phyloP scores from a whole-genome alignment of 306 rosid genomes.

The Vigna trinervia region DNA sequence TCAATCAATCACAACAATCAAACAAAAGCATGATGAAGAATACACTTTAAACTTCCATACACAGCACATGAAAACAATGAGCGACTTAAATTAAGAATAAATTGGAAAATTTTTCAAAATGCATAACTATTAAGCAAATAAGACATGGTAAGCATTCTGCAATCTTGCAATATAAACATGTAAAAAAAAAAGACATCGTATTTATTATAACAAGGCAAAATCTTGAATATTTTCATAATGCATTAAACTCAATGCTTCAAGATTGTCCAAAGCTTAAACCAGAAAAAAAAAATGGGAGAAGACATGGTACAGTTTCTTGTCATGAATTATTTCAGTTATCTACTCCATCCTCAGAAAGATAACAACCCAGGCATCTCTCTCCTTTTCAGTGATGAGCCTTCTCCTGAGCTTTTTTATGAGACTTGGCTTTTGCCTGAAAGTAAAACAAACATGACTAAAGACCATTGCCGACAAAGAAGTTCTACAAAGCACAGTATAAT shows the following conservation, averaged over 20 bases:
- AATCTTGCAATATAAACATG: slow-evolving; percentile 41
- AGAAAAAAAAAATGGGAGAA: slow-evolving; percentile 37
- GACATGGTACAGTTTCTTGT: slow-evolving; percentile 48
- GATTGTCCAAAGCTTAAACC: slow-evolving; percentile 43
- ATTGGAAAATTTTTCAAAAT: slow-evolving; percentile 4
- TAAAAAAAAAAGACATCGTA: slow-evolving; percentile 17
- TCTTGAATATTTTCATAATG: slow-evolving; percentile 33
- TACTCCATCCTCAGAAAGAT: slow-evolving; percentile 44
- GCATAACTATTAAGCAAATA: slow-evolving; percentile 2
- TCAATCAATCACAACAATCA: neutral
- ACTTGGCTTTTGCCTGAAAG: slow-evolving; percentile 84
- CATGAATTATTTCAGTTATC: slow-evolving; percentile 62
- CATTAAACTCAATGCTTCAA: slow-evolving; percentile 51
- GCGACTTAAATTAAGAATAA: neutral
- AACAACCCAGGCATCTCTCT: slow-evolving; percentile 26
- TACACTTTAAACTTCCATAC: neutral
- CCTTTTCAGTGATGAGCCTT: slow-evolving; percentile 68
- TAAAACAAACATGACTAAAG: slow-evolving; percentile 11
- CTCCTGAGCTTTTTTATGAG: slow-evolving; percentile 58
- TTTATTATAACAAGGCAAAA: slow-evolving; percentile 44
- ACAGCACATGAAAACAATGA: neutral
- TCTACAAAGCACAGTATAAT: slow-evolving; percentile 11
- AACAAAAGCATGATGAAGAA: neutral
- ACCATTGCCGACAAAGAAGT: slow-evolving; percentile 27
- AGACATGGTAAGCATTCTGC: slow-evolving; percentile 9